Base-by-base conservation (phyloP, 73 alveolate species). In the Blepharisma stoltei region DNA sequence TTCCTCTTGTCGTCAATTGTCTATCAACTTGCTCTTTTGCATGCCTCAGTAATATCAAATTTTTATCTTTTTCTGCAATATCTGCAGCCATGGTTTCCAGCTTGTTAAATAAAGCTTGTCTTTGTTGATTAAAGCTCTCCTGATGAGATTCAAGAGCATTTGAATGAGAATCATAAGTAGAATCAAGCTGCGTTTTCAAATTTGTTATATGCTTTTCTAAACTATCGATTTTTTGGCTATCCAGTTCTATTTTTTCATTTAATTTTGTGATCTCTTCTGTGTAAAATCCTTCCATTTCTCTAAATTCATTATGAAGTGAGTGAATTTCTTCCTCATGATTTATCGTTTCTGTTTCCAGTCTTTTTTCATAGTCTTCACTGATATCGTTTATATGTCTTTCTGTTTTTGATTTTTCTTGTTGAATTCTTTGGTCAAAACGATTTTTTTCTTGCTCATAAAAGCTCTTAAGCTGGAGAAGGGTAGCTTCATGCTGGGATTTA, bases 381-480 rank as follows among this genome's bases (percentile, higher is more conserved):
- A 9, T 67, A 83, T 78, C 47, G 77, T 48, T 25, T 70, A 60
- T 11, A 14, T 38, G 14, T 60, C 23, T 0, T 76, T 60, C 73
- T 1, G 14, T 14, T 60, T 60, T 60, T 20, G 73, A n/a, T 71
- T 83, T 86, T 76, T 92, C 95, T 75, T 92, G 94, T 7, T 77
- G 67, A 6, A 92, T 54, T 60, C 95, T 76, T 27, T 88, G 78
- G 68, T 92, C 97, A 5, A 92, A 86, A 41, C 95, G 71, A 67
- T 83, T 88, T 69, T 87, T 85, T 76, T 92, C 97, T 11, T 54
- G 68, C 75, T 92, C 97, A 69, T 81, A 86, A 53, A 88, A 82
- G 60, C 68, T 81, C 83, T 89, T 92, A 6, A 92, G 87, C 71
- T 92, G 81, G 32, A 83, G 65, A 18, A 92, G 71, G 41, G 82